phyloP scores from a whole-genome alignment of 768 basidiomycete genomes.

The Tricholoma bakamatsutake region DNA sequence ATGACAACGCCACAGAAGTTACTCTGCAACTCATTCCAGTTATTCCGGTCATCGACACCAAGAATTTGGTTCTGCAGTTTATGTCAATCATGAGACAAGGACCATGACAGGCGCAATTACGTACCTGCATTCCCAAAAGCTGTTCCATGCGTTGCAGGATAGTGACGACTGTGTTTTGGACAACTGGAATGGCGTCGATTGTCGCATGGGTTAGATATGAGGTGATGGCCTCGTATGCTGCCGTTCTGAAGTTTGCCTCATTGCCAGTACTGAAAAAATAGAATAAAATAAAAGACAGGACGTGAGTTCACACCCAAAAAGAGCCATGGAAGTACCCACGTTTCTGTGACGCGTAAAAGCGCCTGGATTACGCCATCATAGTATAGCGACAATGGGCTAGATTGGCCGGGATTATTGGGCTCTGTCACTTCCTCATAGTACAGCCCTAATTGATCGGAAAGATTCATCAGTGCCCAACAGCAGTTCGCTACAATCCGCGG shows the following conservation, averaged over 20 bases:
- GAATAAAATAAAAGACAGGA: conserved; percentile 10
- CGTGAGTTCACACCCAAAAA: background rate
- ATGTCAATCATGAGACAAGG: background rate
- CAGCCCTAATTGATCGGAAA: conserved; percentile 79
- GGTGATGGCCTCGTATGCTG: conserved; percentile 94
- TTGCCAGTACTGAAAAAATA: conserved; percentile 64
- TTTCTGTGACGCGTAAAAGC: conserved; percentile 82
- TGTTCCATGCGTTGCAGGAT: conserved; percentile 91
- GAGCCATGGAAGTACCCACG: conserved; percentile 37
- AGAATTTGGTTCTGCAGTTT: conserved; percentile 76
- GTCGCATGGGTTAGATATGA: conserved; percentile 81
- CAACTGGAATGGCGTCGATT: conserved; percentile 69
- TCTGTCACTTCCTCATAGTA: conserved; percentile 62
- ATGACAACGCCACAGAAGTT: conserved; percentile 90
- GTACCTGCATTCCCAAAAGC: conserved; percentile 74
- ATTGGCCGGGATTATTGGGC: conserved; percentile 27
- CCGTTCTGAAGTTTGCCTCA: conserved; percentile 89
- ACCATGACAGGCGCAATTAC: conserved; percentile 11
- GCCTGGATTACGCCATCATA: conserved; percentile 84
- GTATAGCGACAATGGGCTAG: conserved; percentile 76
- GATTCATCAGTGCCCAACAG: conserved; percentile 95
- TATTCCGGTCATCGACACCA: conserved; percentile 93
- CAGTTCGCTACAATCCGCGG: conserved; percentile 89
- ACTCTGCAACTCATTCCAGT: conserved; percentile 97
- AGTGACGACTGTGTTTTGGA: conserved; percentile 76